Evolutionary conservation across 2,329 filamentous ascomycete species (phyloP), one percentile per base, ranked within the genome.

Genomic region (Botryotinia calthae): DNA sequence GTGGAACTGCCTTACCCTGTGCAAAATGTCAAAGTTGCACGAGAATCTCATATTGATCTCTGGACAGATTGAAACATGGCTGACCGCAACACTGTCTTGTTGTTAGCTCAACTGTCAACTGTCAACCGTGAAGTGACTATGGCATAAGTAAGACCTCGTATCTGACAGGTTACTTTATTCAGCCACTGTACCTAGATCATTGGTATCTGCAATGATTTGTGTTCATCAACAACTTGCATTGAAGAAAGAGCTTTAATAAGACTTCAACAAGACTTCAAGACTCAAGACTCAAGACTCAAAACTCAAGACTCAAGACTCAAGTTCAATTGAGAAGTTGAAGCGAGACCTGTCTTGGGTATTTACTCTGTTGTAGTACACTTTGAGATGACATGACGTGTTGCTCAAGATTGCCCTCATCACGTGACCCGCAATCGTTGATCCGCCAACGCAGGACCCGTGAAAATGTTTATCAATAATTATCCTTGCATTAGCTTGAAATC

Each of bases 391-490:
- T 44, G 61, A 63, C 37, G 61, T 44, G 61, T 63, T 28, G 16
- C 59, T 40, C 16, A 2, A 12, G 2, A 42, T 28, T 20, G 34
- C 10, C 18, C 14, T 7, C 1, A 18, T 0, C 61, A 63, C 40
- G 40, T 64, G 61, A 64, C 0, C 14, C 2, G 20, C 6, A 8
- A 20, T 34, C 12, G 63, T 65, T 65, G 63, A n/a, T 65, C 63
- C 46, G 63, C 42, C 63, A 65, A 65, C 63, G 42, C 1, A 7
- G 10, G 42, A 31, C 62, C 42, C 28, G 62, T 65, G 62, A 65
- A 65, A 63, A 34, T 65, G 42, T 65, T 48, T 65, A 65, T 65
- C 63, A 65, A 65, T 65, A 65, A 42, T 65, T 65, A 46, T 31
- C 62, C 42, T 65, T 65, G 44, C 63, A 65, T 65, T 18, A 48